phyloP scores from a whole-genome alignment of 306 rosid species.

The Datisca glomerata region DNA sequence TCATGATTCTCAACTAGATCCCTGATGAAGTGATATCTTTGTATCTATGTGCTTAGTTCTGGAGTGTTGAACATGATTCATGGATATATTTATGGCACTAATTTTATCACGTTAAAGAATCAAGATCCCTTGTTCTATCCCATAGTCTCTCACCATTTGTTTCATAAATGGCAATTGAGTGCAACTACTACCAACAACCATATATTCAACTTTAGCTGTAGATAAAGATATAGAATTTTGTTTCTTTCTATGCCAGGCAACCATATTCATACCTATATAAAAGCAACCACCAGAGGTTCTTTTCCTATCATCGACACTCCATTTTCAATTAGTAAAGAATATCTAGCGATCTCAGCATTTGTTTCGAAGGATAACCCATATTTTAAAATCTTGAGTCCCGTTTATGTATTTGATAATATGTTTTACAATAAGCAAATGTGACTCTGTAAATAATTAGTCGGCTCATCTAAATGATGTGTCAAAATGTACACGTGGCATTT shows the following conservation, averaged over 20 bases:
- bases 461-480: no score
- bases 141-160: slow-evolving; percentile 2
- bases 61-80: slow-evolving; percentile 4
- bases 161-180: background rate
- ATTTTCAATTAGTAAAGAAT: background rate
- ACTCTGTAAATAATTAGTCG: no score
- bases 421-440: background rate
- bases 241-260: slow-evolving; percentile 1
- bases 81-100: slow-evolving; percentile 7
- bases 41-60: slow-evolving; percentile 2
- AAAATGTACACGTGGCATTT: no score
- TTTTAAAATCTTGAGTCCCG: background rate
- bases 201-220: background rate
- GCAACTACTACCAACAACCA: background rate
- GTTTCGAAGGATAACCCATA: background rate
- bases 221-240: background rate
- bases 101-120: background rate
- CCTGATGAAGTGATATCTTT: background rate
- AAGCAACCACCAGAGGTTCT: background rate
- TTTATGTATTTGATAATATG: background rate
- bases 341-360: background rate
- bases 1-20: background rate
- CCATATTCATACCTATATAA: background rate
- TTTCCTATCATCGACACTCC: background rate
- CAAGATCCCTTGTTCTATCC: background rate